phyloP scores from a whole-genome alignment of 495 filamentous ascomycete species.

The Penicillium soppii region DNA sequence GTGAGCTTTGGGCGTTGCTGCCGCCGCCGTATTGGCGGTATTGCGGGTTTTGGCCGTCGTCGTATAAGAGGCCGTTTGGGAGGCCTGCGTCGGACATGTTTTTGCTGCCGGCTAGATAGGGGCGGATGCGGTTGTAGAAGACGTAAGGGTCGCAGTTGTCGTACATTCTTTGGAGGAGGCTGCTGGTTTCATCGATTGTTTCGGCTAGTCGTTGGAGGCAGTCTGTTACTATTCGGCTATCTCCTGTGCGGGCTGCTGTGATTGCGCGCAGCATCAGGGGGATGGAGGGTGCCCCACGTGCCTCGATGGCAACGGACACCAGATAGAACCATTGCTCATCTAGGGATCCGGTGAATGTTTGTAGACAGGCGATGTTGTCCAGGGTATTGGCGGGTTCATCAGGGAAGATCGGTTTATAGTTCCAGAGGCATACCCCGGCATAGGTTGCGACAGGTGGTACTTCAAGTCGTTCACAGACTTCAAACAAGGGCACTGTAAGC shows the following conservation, averaged over 20 bases:
- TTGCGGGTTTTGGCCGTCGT: slow-evolving; percentile 64
- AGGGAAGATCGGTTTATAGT: slow-evolving; percentile 85
- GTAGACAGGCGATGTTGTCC: slow-evolving; percentile 78
- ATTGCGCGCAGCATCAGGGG: slow-evolving; percentile 88
- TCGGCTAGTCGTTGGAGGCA: slow-evolving; percentile 79
- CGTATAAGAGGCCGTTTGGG: slow-evolving; percentile 82
- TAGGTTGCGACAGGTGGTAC: slow-evolving; percentile 95
- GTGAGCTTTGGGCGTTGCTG: slow-evolving; percentile 90
- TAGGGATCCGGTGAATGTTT: slow-evolving; percentile 90
- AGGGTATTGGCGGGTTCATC: slow-evolving; percentile 77
- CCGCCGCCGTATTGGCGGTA: slow-evolving; percentile 85
- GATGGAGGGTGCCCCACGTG: slow-evolving; percentile 83
- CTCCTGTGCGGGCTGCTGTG: slow-evolving; percentile 68
- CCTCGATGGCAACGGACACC: slow-evolving; percentile 93
- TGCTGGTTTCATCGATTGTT: slow-evolving; percentile 77
- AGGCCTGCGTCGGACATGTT: slow-evolving; percentile 94
- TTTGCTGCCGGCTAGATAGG: slow-evolving; percentile 92
- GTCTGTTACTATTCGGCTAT: slow-evolving; percentile 67
- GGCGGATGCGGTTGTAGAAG: slow-evolving; percentile 91
- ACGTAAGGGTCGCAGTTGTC: slow-evolving; percentile 90
- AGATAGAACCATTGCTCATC: slow-evolving; percentile 99
- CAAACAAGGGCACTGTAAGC: slow-evolving; percentile 78
- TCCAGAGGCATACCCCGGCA: slow-evolving; percentile 89
- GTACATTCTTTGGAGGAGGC: slow-evolving; percentile 78
- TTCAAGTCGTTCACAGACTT: slow-evolving; percentile 77